phyloP scores from a whole-genome alignment of 306 rosid genomes.

The Adenanthera pavonina region DNA sequence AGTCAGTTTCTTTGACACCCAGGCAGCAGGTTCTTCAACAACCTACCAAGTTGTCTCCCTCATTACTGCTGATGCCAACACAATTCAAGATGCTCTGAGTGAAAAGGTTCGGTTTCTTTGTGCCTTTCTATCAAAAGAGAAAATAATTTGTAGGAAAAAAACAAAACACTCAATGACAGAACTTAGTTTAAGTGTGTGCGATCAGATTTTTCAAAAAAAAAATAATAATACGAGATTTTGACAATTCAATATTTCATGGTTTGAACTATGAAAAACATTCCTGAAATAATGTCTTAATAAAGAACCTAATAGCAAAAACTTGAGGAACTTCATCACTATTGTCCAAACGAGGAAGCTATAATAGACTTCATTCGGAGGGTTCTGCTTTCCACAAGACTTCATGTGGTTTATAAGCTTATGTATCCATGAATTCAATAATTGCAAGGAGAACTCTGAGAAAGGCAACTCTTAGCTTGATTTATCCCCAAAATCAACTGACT shows the following conservation, averaged over 20 bases:
- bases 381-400: neutral
- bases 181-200: neutral
- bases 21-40: conserved; percentile 71
- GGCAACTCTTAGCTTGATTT: neutral
- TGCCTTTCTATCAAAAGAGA: neutral
- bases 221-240: neutral
- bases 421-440: neutral
- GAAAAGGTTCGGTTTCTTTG: conserved; percentile 69
- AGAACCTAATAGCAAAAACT: no score
- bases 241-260: no score
- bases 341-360: neutral
- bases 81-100: conserved; percentile 79
- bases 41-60: conserved; percentile 80
- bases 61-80: conserved; percentile 76
- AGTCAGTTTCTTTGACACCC: conserved; percentile 84
- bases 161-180: no score
- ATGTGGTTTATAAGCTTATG: neutral
- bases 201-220: neutral
- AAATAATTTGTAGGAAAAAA: neutral
- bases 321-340: no score
- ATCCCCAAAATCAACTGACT: no score
- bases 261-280: no score
- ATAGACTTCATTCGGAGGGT: neutral
- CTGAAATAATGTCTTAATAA: no score
- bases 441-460: neutral